Percentiles rank a stretch among this genome's conserved stretches.
These are phyloP conservation scores for Fraxinus greggii DNA, from an alignment of 305 asterid species.

Conservation along the genomic window DNA sequence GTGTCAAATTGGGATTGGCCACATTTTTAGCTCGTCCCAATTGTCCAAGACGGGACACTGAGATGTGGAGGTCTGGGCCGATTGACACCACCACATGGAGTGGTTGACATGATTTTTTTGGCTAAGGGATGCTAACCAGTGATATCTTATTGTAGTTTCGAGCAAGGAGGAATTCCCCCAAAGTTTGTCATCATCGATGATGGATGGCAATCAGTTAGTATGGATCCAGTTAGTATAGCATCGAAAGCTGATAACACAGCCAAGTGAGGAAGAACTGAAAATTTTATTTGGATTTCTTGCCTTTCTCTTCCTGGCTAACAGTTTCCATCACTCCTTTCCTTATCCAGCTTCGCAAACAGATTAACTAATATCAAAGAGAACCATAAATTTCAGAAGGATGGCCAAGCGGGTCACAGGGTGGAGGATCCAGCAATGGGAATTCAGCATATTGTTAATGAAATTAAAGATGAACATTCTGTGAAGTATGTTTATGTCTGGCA, in stretches of 20 bases:
- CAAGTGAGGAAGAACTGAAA: constrained; percentile 45
- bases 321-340: background rate
- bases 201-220: constrained; percentile 88
- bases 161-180: constrained; percentile 72
- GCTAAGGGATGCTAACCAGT: background rate
- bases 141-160: constrained; percentile 43
- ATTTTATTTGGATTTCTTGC: background rate
- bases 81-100: background rate
- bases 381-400: constrained; percentile 74
- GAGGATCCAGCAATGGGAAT: constrained; percentile 67
- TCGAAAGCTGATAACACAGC: constrained; percentile 65
- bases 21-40: background rate
- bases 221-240: constrained; percentile 63
- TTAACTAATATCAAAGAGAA: constrained; percentile 81
- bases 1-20: background rate
- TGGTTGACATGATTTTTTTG: background rate
- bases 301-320: constrained; percentile 12
- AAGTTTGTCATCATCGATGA: constrained; percentile 83
- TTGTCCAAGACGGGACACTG: background rate
- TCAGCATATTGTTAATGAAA: constrained; percentile 53
- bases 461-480: constrained; percentile 59
- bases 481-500: constrained; percentile 92
- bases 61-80: background rate
- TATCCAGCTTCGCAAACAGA: constrained; percentile 79
- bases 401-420: constrained; percentile 56